Evolutionary conservation across 2,329 filamentous ascomycete species (phyloP), one percentile per base, ranked within the genome.

Genomic region (Hypoxylon sp.): DNA sequence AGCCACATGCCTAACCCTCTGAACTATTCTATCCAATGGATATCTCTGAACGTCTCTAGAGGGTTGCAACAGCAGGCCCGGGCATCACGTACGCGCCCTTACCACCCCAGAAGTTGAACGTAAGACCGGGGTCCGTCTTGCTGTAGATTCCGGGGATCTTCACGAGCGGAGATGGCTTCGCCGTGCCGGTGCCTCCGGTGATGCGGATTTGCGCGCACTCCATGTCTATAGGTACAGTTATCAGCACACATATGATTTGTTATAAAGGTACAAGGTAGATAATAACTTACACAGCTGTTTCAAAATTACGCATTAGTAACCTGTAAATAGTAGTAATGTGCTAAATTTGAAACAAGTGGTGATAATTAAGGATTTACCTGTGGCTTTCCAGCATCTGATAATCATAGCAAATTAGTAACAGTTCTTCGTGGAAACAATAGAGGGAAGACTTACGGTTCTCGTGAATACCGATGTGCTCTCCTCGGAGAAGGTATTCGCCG

Each of bases 401-500:
- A 8, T 42, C 29, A 44, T 53, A 51, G 4, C 17, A 10, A n/a
- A 19, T 73, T 47, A 73, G 63, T 58, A 26, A 68, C 44, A 10
- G 39, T 4, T 39, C 24, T 50, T 61, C 5, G 8, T 22, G 3
- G 17, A 13, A 37, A 22, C 3, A 1, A 1, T 24, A 42, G 2
- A 33, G 11, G 44, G 6, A 11, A 62, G 39, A 67, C 73, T 72
- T 67, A 72, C 70, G 69, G 64, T 71, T 72, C 67, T 75, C 81
- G 73, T 85, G 83, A 54, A 85, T 80, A 26, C 78, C 83, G 65
- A 85, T 82, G 70, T 85, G 83, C 73, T 85, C 83, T 54, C 81
- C 78, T 19, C 83, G 72, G 52, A 85, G 72, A 19, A 85, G 78
- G 71, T 84, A 85, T 61, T 85, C 80, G 52, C 83, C 82, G 33